A percentile compares a stretch with the other conserved stretches of the same genome.
Evolutionary conservation across 2,329 filamentous ascomycete genomes (phyloP).

Genomic region (Diaporthe humulicola): DNA sequence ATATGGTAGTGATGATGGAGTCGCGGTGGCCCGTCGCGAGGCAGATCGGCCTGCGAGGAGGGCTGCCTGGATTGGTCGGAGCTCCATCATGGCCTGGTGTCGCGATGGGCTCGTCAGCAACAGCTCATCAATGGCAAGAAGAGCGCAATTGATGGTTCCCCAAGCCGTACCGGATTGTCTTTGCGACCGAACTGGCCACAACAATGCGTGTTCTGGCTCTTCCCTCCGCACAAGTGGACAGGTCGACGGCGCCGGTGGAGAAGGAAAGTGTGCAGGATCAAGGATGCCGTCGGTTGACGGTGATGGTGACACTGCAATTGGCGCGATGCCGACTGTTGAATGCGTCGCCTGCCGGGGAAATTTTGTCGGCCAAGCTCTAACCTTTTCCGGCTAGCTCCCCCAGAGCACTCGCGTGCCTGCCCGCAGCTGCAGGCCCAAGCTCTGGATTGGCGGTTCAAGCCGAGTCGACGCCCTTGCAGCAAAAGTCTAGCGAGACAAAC

Average conservation of each 20-base stretch:
- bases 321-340: slow-evolving; percentile 22
- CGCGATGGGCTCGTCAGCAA: slow-evolving; percentile 1
- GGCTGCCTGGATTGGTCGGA: slow-evolving; percentile 34
- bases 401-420: not conserved
- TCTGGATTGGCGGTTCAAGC: not conserved
- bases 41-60: slow-evolving; percentile 36
- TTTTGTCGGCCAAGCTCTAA: not conserved
- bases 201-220: not conserved
- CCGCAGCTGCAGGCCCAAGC: slow-evolving; percentile 19
- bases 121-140: too few relatives aligned
- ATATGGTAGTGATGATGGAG: not conserved
- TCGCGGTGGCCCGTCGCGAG: slow-evolving; percentile 28
- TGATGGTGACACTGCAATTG: slow-evolving; percentile 26
- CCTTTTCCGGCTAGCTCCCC: not conserved
- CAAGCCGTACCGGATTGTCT: not conserved
- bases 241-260: not conserved
- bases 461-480: slow-evolving; percentile 16
- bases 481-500: slow-evolving; percentile 14
- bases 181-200: not conserved
- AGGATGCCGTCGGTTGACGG: not conserved
- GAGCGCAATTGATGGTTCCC: not conserved
- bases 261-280: not conserved
- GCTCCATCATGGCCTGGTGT: slow-evolving; percentile 35
- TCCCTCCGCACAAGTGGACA: not conserved
- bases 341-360: slow-evolving; percentile 29